Evolutionary conservation across 495 filamentous ascomycete species (phyloP).

Genomic region (Jackrogersella minutella): DNA sequence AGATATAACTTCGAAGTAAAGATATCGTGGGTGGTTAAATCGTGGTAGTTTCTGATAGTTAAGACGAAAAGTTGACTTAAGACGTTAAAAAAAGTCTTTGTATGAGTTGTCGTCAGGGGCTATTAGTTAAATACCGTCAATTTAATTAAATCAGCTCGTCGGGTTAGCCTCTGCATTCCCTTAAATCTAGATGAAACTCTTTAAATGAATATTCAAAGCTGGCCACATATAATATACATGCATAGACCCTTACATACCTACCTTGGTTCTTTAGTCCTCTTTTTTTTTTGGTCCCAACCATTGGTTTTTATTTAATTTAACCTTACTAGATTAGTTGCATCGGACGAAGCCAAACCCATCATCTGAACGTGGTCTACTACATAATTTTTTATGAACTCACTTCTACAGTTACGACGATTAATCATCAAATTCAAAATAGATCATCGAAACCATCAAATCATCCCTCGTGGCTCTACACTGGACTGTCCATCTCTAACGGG

Average conservation of each 20-base stretch:
- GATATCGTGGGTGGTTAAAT: not conserved
- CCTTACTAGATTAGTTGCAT: constrained; percentile 4
- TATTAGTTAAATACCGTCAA: not conserved
- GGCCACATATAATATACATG: not conserved
- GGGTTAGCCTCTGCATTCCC: not conserved
- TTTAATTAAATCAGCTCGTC: not conserved
- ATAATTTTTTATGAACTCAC: constrained; percentile 3
- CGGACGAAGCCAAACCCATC: not conserved
- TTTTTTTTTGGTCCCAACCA: too few relatives aligned
- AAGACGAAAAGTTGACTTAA: constrained; percentile 1
- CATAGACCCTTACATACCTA: too few relatives aligned
- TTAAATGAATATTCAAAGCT: constrained; percentile 11
- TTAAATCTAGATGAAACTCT: not conserved
- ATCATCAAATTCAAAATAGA: constrained; percentile 5
- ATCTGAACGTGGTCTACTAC: not conserved
- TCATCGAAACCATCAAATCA: not conserved
- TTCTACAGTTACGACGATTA: not conserved
- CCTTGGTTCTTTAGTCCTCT: not conserved
- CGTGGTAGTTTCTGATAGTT: not conserved
- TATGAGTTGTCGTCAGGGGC: too few relatives aligned
- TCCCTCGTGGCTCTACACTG: constrained; percentile 16
- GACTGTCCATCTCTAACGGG: not conserved
- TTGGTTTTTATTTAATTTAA: not conserved
- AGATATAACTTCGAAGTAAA: not conserved
- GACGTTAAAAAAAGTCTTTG: too few relatives aligned